phyloP scores from a whole-genome alignment of 2,329 filamentous ascomycete genomes.

The Aureobasidium sp. region DNA sequence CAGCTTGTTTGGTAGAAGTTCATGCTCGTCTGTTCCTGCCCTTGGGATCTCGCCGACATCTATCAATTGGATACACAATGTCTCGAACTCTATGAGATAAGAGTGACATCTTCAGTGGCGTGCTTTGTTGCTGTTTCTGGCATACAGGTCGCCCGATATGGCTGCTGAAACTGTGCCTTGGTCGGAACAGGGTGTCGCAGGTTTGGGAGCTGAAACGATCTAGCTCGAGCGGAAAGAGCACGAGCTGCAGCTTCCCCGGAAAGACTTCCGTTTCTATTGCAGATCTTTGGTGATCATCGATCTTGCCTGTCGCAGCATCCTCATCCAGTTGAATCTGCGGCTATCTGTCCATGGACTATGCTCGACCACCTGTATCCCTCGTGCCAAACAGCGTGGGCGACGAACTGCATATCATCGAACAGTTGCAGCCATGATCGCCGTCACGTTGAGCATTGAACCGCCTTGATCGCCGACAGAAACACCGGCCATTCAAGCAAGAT shows the following conservation, averaged over 20 bases:
- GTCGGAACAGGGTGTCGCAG: not conserved
- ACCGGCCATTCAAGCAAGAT: not conserved
- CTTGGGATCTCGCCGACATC: not conserved
- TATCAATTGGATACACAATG: not conserved
- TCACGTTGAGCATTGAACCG: not conserved
- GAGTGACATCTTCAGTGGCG: not conserved
- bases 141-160: not conserved
- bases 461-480: not conserved
- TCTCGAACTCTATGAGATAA: not conserved
- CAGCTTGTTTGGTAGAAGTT: not conserved
- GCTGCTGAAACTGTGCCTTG: not conserved
- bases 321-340: not conserved
- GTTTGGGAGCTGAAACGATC: not conserved
- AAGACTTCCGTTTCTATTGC: not conserved
- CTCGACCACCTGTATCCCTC: not conserved
- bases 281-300: slow-evolving; percentile 8
- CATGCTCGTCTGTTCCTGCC: not conserved
- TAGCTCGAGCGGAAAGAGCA: not conserved
- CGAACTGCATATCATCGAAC: not conserved
- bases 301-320: not conserved
- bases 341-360: not conserved
- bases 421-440: not conserved
- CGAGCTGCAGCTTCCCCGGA: slow-evolving; percentile 1
- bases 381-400: too few species aligned
- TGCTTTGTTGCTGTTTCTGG: slow-evolving; percentile 1